These are phyloP conservation scores for Gloeophyllum trabeum DNA, from an alignment of 768 basidiomycete species.

Conservation along the genomic window DNA sequence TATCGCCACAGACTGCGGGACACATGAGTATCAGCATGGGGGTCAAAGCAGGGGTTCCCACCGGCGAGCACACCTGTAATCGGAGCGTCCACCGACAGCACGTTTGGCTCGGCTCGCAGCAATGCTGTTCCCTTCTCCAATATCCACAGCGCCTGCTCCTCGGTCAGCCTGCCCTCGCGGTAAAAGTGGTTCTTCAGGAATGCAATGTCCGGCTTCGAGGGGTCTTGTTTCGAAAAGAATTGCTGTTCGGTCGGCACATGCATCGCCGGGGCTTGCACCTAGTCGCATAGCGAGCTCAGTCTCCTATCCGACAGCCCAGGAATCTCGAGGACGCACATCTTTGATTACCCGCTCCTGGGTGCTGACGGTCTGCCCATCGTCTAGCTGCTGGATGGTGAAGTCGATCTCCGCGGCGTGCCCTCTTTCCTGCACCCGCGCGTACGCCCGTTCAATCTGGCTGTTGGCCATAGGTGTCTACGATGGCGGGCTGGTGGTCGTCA, in stretches of 20 bases:
- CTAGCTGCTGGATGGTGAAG: slow-evolving; percentile 86
- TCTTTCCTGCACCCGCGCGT: slow-evolving; percentile 47
- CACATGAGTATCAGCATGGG: slow-evolving; percentile 13
- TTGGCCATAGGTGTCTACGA: slow-evolving; percentile 10
- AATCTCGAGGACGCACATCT: slow-evolving; percentile 47
- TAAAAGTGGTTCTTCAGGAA: slow-evolving; percentile 99
- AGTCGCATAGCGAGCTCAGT: slow-evolving; percentile 1
- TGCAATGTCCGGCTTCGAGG: slow-evolving; percentile 85
- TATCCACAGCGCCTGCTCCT: slow-evolving; percentile 94
- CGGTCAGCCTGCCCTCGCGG: slow-evolving; percentile 85
- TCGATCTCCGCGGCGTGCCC: slow-evolving; percentile 56
- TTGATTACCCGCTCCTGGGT: slow-evolving; percentile 95
- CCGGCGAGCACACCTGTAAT: slow-evolving; percentile 73
- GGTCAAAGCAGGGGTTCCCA: background rate
- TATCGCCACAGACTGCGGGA: slow-evolving; percentile 85
- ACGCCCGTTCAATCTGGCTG: slow-evolving; percentile 53
- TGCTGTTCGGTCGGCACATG: slow-evolving; percentile 83
- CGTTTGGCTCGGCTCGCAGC: slow-evolving; percentile 76
- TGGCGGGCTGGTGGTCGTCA: too few species aligned
- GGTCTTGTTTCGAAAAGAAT: slow-evolving; percentile 82
- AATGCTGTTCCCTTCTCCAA: slow-evolving; percentile 80
- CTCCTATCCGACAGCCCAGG: background rate
- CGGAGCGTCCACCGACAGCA: slow-evolving; percentile 91
- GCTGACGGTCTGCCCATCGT: slow-evolving; percentile 84
- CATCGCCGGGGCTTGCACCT: slow-evolving; percentile 99